Evolutionary conservation across 2,329 filamentous ascomycete genomes (phyloP).

Genomic region (Phialemoniopsis sp.): DNA sequence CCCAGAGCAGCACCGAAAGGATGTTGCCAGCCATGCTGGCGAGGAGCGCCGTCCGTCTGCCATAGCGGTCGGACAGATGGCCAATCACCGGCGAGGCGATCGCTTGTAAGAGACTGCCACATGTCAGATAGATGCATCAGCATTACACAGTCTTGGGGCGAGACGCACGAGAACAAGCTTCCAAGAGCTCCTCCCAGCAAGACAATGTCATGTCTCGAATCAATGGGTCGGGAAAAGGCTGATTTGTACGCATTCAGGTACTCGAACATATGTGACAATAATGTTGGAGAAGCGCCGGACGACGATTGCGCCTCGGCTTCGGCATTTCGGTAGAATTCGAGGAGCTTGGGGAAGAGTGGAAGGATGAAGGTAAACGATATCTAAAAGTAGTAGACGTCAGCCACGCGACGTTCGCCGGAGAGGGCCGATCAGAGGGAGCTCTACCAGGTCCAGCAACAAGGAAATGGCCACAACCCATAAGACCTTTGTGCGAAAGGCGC

Average conservation of each 20-base stretch:
- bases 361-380: slow-evolving; percentile 99
- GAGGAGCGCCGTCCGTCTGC: slow-evolving; percentile 80
- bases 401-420: too few species aligned
- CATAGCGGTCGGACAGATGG: slow-evolving; percentile 80
- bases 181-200: slow-evolving; percentile 90
- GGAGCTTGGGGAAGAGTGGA: slow-evolving; percentile 88
- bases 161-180: slow-evolving; percentile 71
- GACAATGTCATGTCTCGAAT: slow-evolving; percentile 95
- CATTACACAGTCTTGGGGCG: neutral
- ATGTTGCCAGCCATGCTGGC: slow-evolving; percentile 94
- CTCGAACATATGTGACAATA: slow-evolving; percentile 74
- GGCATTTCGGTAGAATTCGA: slow-evolving; percentile 91
- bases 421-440: slow-evolving; percentile 22
- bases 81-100: slow-evolving; percentile 91
- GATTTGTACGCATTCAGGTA: slow-evolving; percentile 95
- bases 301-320: slow-evolving; percentile 53
- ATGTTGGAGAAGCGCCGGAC: slow-evolving; percentile 44
- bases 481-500: slow-evolving; percentile 69
- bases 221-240: slow-evolving; percentile 85
- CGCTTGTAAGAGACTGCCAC: slow-evolving; percentile 74
- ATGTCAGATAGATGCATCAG: neutral
- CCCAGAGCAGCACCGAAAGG: slow-evolving; percentile 89
- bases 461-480: slow-evolving; percentile 86
- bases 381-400: too few species aligned
- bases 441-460: slow-evolving; percentile 82